Base-by-base conservation (phyloP, 2,329 filamentous ascomycete species). In the Fusarium brevicatenulatum region DNA sequence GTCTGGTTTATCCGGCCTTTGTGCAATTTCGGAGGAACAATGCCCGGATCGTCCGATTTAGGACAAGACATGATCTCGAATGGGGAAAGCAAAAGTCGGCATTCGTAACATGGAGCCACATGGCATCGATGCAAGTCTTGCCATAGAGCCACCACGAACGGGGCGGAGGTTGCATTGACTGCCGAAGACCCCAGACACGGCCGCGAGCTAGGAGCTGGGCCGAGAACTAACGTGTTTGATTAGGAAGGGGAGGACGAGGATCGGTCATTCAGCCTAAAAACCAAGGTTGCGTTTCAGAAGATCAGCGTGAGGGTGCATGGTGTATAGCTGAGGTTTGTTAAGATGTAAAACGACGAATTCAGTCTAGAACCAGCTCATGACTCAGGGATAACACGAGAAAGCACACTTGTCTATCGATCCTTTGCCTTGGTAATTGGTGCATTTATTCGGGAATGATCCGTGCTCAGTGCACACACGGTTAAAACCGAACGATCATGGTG, bases 1-100 rank as follows among this genome's bases (percentile, higher is more conserved):
- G 40, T 15, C 47, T 46, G 43, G 42, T 73, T 73, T 73, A 67
- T 58, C 70, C 70, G 70, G 47, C 19, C 21, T 56, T 39, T 44
- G 28, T 68, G 59, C 71, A 73, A 44, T 55, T 50, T 52, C 71
- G 71, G 71, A 73, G 63, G 59, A 54, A 69, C 71, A 56, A 23
- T 50, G 59, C 56, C 71, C 71, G 71, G 32, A 46, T 12, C 46
- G 53, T 66, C 60, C 52, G 30, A 47, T 70, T 60, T 47, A 9
- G 58, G 70, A 25, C n/a, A 64, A 37, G 55, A 42, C 18, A n/a
- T 37, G 18, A 55, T n/a, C 57, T 50, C 34, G 39, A 61, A 54
- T 13, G 21, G 40, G 53, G 57, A 55, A 5, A 54, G n/a, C 32
- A 40, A 56, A 44, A 25, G 50, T 18, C 60, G 39, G 63, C 42